Evolutionary conservation across 176 grass and related monocot species (phyloP), one percentile per base, ranked within the genome.

Genomic region (Paspalum notatum): DNA sequence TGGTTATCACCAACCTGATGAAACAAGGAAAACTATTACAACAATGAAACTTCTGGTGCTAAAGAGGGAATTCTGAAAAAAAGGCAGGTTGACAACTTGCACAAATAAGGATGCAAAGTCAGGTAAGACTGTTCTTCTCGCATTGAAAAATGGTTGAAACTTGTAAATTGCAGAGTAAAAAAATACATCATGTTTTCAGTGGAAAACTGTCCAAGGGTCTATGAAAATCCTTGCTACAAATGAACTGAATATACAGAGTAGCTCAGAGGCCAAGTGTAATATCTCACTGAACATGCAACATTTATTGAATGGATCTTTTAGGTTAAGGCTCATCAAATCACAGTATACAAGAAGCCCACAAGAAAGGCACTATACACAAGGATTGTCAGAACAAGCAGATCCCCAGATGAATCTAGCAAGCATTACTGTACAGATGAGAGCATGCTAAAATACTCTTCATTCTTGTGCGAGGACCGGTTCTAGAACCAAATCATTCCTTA

Each of bases 1-100:
- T 91, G 72, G 64, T 91, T 91, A 42, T 85, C 86, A 0, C 77
- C 80, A 3, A 93, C 95, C 95, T 98, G 58, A 24, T 18, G 15
- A 68, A 62, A 12, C 1, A 52, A 52, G 54, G 37, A 84, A 68
- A 74, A 4, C 6, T 1, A 46, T 62, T 22, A 79, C 9, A 4
- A 44, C 38, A 37, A 6, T 1, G 7, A 65, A 74, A 53, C 37
- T 3, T 32, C 45, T 21, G 8, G 7, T n/a, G 48, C 15, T 32
- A 32, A 32, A 32, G 32, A 32, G 32, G 32, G 32, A 32, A 32
- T 32, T 32, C 32, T 32, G 32, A 32, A 32, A 32, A 32, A 3
- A 32, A 2, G 3, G 32, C 32, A 32, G 32, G 32, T 32, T 32
- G 32, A 2, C 5, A 4, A 24, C 2, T 40, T 48, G 6, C 9